Percentiles rank a stretch among this genome's conserved stretches.
Conservation (phyloP, 2,329 filamentous ascomycete species). For the Blastomyces emzantsi region DNA sequence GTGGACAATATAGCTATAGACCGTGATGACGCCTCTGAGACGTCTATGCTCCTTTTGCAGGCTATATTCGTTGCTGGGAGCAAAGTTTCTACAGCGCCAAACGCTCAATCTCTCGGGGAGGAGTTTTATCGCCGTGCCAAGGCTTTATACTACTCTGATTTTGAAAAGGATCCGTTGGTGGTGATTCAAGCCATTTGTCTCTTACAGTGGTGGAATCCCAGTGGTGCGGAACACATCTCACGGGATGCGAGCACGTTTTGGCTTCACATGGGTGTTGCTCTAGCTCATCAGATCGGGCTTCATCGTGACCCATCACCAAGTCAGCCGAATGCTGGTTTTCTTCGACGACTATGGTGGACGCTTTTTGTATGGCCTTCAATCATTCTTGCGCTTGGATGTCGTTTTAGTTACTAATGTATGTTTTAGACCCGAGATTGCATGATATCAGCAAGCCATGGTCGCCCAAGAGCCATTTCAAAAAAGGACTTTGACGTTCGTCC, state of each 20-base stretch:
- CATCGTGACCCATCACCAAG: slow-evolving; percentile 26
- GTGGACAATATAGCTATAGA: slow-evolving; percentile 12
- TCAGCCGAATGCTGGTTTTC: slow-evolving; percentile 17
- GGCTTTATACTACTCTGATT: slow-evolving; percentile 15
- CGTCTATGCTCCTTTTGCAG: slow-evolving; percentile 11
- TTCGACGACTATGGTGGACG: slow-evolving; percentile 8
- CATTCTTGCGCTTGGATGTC: neutral
- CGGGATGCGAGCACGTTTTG: slow-evolving; percentile 30
- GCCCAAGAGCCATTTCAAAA: slow-evolving; percentile 15
- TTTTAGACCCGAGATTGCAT: slow-evolving; percentile 16
- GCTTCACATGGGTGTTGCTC: slow-evolving; percentile 28
- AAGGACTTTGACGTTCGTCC: slow-evolving; percentile 16
- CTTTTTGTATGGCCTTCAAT: slow-evolving; percentile 4
- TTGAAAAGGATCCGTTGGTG: slow-evolving; percentile 14
- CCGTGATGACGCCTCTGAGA: neutral
- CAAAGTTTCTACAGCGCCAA: slow-evolving; percentile 15
- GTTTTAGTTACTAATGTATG: neutral
- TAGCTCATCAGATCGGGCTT: slow-evolving; percentile 30
- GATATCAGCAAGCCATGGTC: slow-evolving; percentile 17
- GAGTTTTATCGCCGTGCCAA: slow-evolving; percentile 17
- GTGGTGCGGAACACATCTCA: slow-evolving; percentile 28
- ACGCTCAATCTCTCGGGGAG: slow-evolving; percentile 11
- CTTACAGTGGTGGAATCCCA: slow-evolving; percentile 19
- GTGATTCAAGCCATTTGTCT: slow-evolving; percentile 16
- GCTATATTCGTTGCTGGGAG: slow-evolving; percentile 17